phyloP scores from a whole-genome alignment of 306 rosid species.

The Vachellia collinsii region DNA sequence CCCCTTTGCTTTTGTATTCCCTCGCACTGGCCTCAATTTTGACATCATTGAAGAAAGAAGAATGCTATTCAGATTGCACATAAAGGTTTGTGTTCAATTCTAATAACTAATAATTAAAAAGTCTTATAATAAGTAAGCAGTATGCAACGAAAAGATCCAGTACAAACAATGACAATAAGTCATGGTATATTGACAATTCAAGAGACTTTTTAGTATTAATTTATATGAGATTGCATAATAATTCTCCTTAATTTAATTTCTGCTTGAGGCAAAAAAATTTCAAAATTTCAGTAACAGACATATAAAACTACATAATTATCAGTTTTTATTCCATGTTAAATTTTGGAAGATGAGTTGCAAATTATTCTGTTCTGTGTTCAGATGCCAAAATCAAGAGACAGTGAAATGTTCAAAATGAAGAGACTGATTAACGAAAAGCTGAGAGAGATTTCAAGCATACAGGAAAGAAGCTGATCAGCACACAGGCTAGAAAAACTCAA shows the following conservation, averaged over 20 bases:
- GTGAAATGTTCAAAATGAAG: neutral
- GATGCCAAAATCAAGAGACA: neutral
- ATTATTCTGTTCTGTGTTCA: neutral
- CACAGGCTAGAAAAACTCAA: neutral
- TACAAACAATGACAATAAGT: too few relatives aligned
- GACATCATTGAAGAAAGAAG: slow-evolving; percentile 23
- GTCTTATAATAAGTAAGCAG: too few relatives aligned
- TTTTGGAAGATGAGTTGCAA: neutral
- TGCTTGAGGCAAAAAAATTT: neutral
- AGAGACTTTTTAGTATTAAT: too few relatives aligned
- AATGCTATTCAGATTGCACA: slow-evolving; percentile 18
- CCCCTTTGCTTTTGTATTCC: slow-evolving; percentile 24
- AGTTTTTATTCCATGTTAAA: neutral
- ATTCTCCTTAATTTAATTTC: neutral
- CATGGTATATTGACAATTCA: too few relatives aligned
- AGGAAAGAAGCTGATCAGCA: neutral
- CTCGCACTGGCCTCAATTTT: slow-evolving; percentile 26
- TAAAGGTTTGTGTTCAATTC: slow-evolving; percentile 31
- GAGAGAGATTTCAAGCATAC: neutral
- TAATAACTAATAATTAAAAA: too few relatives aligned
- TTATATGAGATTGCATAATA: too few relatives aligned
- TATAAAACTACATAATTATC: neutral
- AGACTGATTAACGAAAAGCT: neutral
- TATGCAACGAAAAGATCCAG: too few relatives aligned
- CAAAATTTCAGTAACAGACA: too few relatives aligned